Percentiles rank a stretch among this genome's conserved stretches.
These are phyloP conservation scores for Arabidopsis hybrid DNA, from an alignment of 441 rosid genomes.

Conservation along the genomic window DNA sequence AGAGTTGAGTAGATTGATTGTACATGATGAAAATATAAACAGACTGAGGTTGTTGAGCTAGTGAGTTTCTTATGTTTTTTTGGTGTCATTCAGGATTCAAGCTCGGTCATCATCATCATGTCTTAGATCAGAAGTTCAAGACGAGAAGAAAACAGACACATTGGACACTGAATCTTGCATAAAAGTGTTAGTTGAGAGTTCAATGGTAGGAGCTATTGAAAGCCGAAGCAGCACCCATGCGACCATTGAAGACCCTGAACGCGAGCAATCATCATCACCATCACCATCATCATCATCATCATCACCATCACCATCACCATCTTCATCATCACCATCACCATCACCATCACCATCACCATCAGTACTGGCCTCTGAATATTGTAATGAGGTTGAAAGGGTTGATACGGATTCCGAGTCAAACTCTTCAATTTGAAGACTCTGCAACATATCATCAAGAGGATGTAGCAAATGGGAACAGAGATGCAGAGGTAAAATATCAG, in stretches of 20 bases:
- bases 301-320: conserved; percentile 10
- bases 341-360: background rate
- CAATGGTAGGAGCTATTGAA: background rate
- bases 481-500: conserved; percentile 14
- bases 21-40: background rate
- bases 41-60: background rate
- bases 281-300: background rate
- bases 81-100: conserved; percentile 58
- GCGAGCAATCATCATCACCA: background rate
- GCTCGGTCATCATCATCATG: conserved; percentile 65
- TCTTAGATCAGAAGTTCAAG: conserved; percentile 53
- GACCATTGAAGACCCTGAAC: conserved; percentile 10
- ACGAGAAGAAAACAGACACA: conserved; percentile 43
- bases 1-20: conserved; percentile 2
- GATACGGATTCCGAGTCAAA: conserved; percentile 29
- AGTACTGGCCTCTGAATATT: conserved; percentile 2
- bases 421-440: conserved; percentile 33
- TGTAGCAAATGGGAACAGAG: conserved; percentile 22
- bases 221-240: background rate
- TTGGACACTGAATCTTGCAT: conserved; percentile 38
- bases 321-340: background rate
- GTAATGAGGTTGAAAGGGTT: background rate
- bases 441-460: conserved; percentile 21
- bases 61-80: background rate
- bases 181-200: conserved; percentile 4